Base-by-base conservation (phyloP, 1,284 basidiomycete genomes). In the Apiotrichum montevideense region DNA sequence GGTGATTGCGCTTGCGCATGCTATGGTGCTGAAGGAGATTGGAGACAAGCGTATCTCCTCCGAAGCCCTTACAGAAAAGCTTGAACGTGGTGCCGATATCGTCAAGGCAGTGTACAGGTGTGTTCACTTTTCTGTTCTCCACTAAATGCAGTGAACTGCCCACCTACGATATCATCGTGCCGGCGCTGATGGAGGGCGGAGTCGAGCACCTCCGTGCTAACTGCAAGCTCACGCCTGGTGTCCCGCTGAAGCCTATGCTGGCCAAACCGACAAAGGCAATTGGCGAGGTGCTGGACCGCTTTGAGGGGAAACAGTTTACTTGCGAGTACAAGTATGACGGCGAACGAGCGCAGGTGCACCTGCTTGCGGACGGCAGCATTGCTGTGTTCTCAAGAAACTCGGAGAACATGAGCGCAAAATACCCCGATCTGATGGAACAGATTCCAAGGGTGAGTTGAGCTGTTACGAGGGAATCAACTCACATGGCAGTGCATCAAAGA, bases 241-340 rank as follows among this genome's bases (percentile, higher is more conserved):
- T 98, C 4, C 96, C 96, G 0, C 82, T 99, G 44, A 99, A 99
- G 71, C 96, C 96, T 7, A 99, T 99, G 96, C 81, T 99, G 52
- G 96, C 96, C n/a, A 98, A 98, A 77, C 96, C 96, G 3, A 98
- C 96, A 0, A 98, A 98, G 75, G 95, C 95, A 0, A 98, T 99
- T 65, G 87, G 88, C n/a, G 96, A 98, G 76, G 95, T 99, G 6
- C 83, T 99, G 15, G 95, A 99, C 77, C 82, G 94, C 50, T 99
- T 98, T 69, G 96, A 99, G 75, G 87, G 86, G 68, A 93, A 94
- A 75, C 84, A 83, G 48, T 98, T 99, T 74, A 98, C 96, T 4
- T 98, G 95, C 78, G 96, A 99, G 79, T 99, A 98, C 79, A 99
- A 99, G 77, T 99, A 99, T 69, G 96, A 99, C 66, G 96, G 96